A percentile compares a stretch with the other conserved stretches of the same genome.
Evolutionary conservation across 2,329 filamentous ascomycete species (phyloP).

Genomic region (Alternaria sp.): DNA sequence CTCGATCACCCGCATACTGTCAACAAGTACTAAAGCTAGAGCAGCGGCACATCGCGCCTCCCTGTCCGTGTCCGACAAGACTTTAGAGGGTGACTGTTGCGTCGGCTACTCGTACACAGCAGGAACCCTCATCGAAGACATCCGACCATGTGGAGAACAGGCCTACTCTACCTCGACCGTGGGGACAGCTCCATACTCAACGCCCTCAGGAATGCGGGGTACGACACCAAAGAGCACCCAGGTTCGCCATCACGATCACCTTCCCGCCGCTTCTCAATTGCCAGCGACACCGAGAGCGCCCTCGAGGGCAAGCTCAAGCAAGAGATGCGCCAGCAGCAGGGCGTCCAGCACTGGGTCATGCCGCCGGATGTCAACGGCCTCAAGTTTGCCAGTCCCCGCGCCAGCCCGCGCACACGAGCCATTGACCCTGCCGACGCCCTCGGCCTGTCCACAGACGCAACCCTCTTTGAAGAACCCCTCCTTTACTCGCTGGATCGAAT

Average conservation of each 20-base stretch:
- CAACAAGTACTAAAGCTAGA: conserved; percentile 26
- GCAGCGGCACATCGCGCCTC: conserved; percentile 20
- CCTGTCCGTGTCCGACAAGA: conserved; percentile 25
- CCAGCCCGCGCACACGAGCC: conserved; percentile 15
- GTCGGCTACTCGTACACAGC: conserved; percentile 20
- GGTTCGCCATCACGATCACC: conserved; percentile 24
- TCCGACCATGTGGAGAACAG: conserved; percentile 32
- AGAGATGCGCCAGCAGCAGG: conserved; percentile 16
- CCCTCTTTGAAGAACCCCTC: conserved; percentile 32
- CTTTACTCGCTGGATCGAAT: conserved; percentile 28
- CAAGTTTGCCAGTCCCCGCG: conserved; percentile 25
- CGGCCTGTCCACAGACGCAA: conserved; percentile 24
- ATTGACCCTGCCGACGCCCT: conserved; percentile 23
- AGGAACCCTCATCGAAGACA: conserved; percentile 27
- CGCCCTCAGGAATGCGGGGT: conserved; percentile 29
- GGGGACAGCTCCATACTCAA: conserved; percentile 33
- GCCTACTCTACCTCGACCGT: conserved; percentile 33
- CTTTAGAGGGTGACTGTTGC: conserved; percentile 22
- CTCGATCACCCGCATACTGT: conserved; percentile 17
- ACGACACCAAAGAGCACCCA: conserved; percentile 26
- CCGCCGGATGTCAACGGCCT: conserved; percentile 20
- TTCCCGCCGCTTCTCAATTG: conserved; percentile 23
- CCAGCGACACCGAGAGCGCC: conserved; percentile 25
- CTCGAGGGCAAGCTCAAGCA: conserved; percentile 20
- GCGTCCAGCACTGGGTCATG: conserved; percentile 22